Percentiles rank a stretch among this genome's conserved stretches.
Conservation (phyloP, 2,329 filamentous ascomycete genomes). For the Triangularia setosa region DNA sequence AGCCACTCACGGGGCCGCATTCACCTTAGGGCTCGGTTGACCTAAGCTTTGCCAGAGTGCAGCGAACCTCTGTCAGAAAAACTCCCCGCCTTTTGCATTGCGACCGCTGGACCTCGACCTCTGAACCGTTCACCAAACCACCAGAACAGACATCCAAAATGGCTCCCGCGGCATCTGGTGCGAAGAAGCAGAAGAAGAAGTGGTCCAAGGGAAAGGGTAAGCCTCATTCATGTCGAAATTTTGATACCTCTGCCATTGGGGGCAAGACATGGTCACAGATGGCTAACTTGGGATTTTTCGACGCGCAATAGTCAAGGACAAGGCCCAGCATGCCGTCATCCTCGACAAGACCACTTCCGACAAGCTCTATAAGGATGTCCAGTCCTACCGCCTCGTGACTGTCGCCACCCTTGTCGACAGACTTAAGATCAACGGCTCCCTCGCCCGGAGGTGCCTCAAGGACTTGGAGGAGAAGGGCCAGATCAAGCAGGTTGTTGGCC, state of each 20-base stretch:
- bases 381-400: constrained; percentile 99
- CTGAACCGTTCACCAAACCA: constrained; percentile 28
- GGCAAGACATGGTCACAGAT: background rate
- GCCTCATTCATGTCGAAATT: constrained; percentile 31
- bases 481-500: constrained; percentile 95
- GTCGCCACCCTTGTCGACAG: constrained; percentile 97
- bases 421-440: constrained; percentile 99
- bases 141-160: constrained; percentile 39
- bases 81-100: constrained; percentile 28
- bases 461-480: constrained; percentile 97
- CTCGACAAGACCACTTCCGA: constrained; percentile 97
- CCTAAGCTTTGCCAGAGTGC: constrained; percentile 24
- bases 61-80: constrained; percentile 24
- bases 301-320: constrained; percentile 80
- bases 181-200: constrained; percentile 82
- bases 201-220: constrained; percentile 69
- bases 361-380: constrained; percentile 99
- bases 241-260: constrained; percentile 7
- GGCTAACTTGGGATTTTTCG: constrained; percentile 16
- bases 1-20: constrained; percentile 26
- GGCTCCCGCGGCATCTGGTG: constrained; percentile 55
- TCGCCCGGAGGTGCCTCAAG: constrained; percentile 82
- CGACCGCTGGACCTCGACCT: constrained; percentile 18
- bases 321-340: constrained; percentile 98
- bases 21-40: constrained; percentile 30